A percentile compares a stretch with the other conserved stretches of the same genome.
phyloP scores from a whole-genome alignment of 108 stramenopile species.

The Conticribra weissflogii region DNA sequence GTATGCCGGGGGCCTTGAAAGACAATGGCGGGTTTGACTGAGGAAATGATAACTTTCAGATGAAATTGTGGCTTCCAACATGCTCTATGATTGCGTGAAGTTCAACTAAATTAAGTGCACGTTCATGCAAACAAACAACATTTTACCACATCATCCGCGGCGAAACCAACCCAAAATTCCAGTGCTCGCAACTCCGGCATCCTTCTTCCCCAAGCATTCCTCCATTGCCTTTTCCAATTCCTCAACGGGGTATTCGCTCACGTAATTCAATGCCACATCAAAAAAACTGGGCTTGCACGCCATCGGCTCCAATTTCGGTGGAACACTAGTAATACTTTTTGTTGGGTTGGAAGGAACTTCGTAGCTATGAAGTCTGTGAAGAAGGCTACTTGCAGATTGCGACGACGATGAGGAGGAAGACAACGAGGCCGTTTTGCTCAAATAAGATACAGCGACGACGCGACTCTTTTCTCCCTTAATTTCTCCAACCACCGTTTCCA shows the following conservation, averaged over 20 bases:
- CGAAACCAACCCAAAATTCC: slow-evolving; percentile 49
- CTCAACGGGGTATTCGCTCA: slow-evolving; percentile 56
- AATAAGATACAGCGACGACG: slow-evolving; percentile 34
- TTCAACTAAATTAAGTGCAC: too few species aligned
- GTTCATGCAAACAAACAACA: not conserved
- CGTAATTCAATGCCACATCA: slow-evolving; percentile 75
- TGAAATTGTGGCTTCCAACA: too few species aligned
- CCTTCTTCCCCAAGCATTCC: slow-evolving; percentile 30
- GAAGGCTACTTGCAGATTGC: slow-evolving; percentile 46
- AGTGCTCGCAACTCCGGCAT: slow-evolving; percentile 24
- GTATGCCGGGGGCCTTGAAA: not conserved
- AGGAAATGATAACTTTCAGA: too few species aligned
- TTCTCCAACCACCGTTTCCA: slow-evolving; percentile 50
- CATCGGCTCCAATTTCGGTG: slow-evolving; percentile 49
- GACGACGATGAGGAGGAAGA: slow-evolving; percentile 21
- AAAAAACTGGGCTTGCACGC: slow-evolving; percentile 78
- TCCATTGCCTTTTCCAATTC: slow-evolving; percentile 57
- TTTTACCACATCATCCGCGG: slow-evolving; percentile 4
- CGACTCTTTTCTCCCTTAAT: slow-evolving; percentile 50
- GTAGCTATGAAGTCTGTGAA: slow-evolving; percentile 64
- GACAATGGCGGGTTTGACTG: not conserved
- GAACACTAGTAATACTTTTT: slow-evolving; percentile 28
- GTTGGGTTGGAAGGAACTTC: slow-evolving; percentile 56
- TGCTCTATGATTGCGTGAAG: too few species aligned
- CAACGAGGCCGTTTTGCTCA: slow-evolving; percentile 27